These are phyloP conservation scores for Zymoseptoria ardabiliae DNA, from an alignment of 2,329 filamentous ascomycete species.

Conservation along the genomic window DNA sequence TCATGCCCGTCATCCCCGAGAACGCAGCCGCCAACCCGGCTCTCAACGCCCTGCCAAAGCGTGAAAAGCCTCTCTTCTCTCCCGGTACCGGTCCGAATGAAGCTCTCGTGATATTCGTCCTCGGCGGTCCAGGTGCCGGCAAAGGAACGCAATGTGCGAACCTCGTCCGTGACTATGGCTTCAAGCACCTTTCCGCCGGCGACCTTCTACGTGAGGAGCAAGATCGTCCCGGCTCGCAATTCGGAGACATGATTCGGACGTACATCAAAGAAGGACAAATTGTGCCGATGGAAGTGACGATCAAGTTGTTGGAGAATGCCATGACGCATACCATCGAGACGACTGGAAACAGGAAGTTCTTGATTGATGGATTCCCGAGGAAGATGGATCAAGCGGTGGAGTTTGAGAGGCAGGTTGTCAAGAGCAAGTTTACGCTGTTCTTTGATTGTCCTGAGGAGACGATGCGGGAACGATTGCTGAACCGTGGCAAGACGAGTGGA, in stretches of 20 bases:
- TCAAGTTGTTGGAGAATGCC: constrained; percentile 86
- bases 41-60: constrained; percentile 35
- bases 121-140: constrained; percentile 89
- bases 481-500: constrained; percentile 88
- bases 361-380: constrained; percentile 78
- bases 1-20: constrained; percentile 33
- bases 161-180: constrained; percentile 79
- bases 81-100: constrained; percentile 44
- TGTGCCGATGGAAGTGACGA: constrained; percentile 97
- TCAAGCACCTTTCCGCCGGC: constrained; percentile 87
- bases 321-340: constrained; percentile 65
- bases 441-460: constrained; percentile 86
- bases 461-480: constrained; percentile 75
- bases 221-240: constrained; percentile 74
- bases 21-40: constrained; percentile 24
- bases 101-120: constrained; percentile 91
- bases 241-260: constrained; percentile 83
- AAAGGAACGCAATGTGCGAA: constrained; percentile 94
- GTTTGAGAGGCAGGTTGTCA: constrained; percentile 85
- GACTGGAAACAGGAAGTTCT: constrained; percentile 60
- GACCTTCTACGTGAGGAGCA: constrained; percentile 93
- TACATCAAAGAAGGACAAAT: constrained; percentile 94
- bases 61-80: constrained; percentile 64
- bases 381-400: constrained; percentile 95
- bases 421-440: constrained; percentile 80